Evolutionary conservation across 139 green algal species (phyloP).

Genomic region (Haematococcus lacustris): DNA sequence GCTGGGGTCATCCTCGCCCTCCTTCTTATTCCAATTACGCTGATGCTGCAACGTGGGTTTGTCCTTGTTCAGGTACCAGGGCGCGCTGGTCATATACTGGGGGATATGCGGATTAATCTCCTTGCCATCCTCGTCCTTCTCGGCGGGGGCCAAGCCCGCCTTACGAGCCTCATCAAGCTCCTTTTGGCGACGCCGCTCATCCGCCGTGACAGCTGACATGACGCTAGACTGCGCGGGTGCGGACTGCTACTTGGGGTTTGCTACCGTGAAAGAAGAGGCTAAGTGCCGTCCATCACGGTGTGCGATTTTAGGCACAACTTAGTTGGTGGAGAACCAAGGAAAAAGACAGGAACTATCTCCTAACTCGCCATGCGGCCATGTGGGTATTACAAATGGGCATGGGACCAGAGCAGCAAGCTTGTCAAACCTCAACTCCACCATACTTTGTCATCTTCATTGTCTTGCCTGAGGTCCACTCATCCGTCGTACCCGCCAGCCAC

Average conservation of each 20-base stretch:
- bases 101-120: slow-evolving; percentile 99
- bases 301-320: too few species aligned
- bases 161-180: slow-evolving; percentile 92
- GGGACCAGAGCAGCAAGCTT: too few species aligned
- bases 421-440: slow-evolving; percentile 19
- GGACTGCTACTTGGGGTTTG: too few species aligned
- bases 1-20: slow-evolving; percentile 30
- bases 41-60: slow-evolving; percentile 95
- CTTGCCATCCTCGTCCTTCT: slow-evolving; percentile 95
- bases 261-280: too few species aligned
- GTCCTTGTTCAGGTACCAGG: slow-evolving; percentile 92
- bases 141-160: slow-evolving; percentile 83
- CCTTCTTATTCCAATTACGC: slow-evolving; percentile 82
- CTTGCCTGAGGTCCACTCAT: slow-evolving; percentile 9
- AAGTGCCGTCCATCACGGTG: too few species aligned
- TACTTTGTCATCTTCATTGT: slow-evolving; percentile 29
- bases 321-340: too few species aligned
- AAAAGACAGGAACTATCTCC: too few species aligned
- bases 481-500: slow-evolving; percentile 19
- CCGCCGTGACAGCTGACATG: too few species aligned
- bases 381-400: too few species aligned
- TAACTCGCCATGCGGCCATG: too few species aligned
- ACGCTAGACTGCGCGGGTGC: too few species aligned
- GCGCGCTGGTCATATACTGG: slow-evolving; percentile 93
- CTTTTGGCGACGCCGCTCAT: slow-evolving; percentile 7